Conservation (phyloP, 306 rosid species). For the Senna siamea region DNA sequence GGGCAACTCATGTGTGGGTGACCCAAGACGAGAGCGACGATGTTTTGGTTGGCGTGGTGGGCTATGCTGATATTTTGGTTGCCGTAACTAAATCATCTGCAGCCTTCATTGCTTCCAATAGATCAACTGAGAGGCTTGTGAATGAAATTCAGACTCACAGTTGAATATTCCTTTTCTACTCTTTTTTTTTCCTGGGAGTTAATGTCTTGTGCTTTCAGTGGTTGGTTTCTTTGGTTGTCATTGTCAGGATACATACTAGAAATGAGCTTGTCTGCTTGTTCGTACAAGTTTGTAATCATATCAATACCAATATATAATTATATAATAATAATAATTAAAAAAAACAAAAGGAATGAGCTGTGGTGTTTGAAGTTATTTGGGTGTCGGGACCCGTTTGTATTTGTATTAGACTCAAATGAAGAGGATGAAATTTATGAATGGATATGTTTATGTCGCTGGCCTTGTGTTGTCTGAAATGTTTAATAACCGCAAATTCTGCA, state of each 20-base stretch:
- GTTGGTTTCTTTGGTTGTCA: constrained; percentile 27
- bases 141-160: constrained; percentile 59
- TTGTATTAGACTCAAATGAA: not conserved
- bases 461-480: no score
- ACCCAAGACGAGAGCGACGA: constrained; percentile 78
- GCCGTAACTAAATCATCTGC: constrained; percentile 85
- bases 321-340: no score
- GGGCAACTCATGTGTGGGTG: constrained; percentile 96
- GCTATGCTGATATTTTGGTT: constrained; percentile 78
- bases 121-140: constrained; percentile 52
- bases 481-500: no score
- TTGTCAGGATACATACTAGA: constrained; percentile 13
- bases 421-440: not conserved
- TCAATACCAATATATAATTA: constrained; percentile 10
- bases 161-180: constrained; percentile 24
- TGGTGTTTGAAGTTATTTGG: not conserved
- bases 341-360: constrained; percentile 16
- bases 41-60: constrained; percentile 82
- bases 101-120: constrained; percentile 45
- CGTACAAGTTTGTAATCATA: constrained; percentile 16
- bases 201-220: not conserved
- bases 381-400: no score
- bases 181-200: constrained; percentile 3
- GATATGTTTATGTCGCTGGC: no score
- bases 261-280: constrained; percentile 24